Base-by-base conservation (phyloP, 768 basidiomycete genomes). In the Inosperma sp. region DNA sequence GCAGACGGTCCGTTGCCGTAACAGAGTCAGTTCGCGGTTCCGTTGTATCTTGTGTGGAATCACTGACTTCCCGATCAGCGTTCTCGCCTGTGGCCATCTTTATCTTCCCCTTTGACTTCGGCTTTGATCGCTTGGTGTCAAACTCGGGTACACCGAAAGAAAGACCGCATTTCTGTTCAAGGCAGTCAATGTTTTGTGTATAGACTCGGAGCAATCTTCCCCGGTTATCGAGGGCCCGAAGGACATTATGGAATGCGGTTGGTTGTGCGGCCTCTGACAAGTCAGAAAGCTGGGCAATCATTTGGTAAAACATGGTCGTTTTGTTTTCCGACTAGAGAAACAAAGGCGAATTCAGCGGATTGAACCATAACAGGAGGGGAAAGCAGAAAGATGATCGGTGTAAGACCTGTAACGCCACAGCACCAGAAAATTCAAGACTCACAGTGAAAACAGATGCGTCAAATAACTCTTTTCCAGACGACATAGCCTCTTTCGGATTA, bases 111-210 rank as follows among this genome's bases (percentile, higher is more conserved):
- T 76, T 82, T 14, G 75, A 68, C 44, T 79, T 75, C 21, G 74
- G 65, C 62, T 78, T 83, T 40, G 59, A 70, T n/a, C 81, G 77
- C 58, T 74, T 80, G 53, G 70, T 76, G 53, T 80, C 77, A 54
- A 80, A 82, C 49, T 79, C 78, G 21, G 91, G 90, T 9, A 93
- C 76, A n/a, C 92, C 91, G 54, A 89, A 88, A 1, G 85, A 82
- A 8, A 95, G 77, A 3, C 93, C 93, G n/a, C 80, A 85, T 64
- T 91, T 92, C 52, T 74, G 73, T 63, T 95, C 93, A 34, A 95
- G 82, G 21, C 83, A 84, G 64, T 95, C 93, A 53, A 94, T 94
- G 68, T 95, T 94, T 72, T 95, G 93, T 0, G 93, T 93, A 67
- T 94, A 95, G 2, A 92, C 88, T 21, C 93, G 78, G 30, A 93